Percentiles rank a stretch among this genome's conserved stretches.
These are phyloP conservation scores for Actinomortierella ambigua DNA, from an alignment of 371 early-diverging fungal species.

Conservation along the genomic window DNA sequence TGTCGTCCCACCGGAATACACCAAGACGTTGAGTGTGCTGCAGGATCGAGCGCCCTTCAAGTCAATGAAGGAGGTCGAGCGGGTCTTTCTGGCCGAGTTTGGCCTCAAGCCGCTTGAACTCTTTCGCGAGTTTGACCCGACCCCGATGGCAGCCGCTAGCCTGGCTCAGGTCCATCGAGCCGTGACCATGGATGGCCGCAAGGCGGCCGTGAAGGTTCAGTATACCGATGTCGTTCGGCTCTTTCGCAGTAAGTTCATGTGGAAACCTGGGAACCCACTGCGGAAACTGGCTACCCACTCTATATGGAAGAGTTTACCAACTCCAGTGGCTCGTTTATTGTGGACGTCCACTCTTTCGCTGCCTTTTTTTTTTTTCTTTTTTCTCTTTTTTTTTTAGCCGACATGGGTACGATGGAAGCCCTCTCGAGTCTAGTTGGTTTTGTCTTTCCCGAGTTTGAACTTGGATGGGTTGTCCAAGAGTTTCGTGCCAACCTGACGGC, in stretches of 20 bases:
- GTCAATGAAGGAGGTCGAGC: slow-evolving; percentile 46
- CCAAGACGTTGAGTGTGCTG: slow-evolving; percentile 51
- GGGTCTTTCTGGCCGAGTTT: slow-evolving; percentile 49
- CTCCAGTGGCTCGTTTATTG: too few relatives aligned
- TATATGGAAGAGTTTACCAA: not conserved
- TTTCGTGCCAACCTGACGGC: slow-evolving; percentile 80
- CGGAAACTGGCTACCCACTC: too few relatives aligned
- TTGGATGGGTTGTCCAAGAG: slow-evolving; percentile 91
- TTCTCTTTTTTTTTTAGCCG: slow-evolving; percentile 34
- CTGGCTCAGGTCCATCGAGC: slow-evolving; percentile 56
- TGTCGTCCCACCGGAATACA: slow-evolving; percentile 53
- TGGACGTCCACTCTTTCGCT: slow-evolving; percentile 18
- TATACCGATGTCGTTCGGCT: slow-evolving; percentile 49
- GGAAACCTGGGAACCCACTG: too few relatives aligned
- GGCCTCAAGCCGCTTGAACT: slow-evolving; percentile 37
- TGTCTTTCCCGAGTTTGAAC: slow-evolving; percentile 87
- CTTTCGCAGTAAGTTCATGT: slow-evolving; percentile 31
- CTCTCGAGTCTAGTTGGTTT: slow-evolving; percentile 68
- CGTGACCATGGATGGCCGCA: slow-evolving; percentile 44
- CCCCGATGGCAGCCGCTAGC: slow-evolving; percentile 53
- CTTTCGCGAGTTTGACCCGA: slow-evolving; percentile 48
- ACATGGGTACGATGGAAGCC: slow-evolving; percentile 63
- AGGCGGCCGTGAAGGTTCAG: slow-evolving; percentile 57
- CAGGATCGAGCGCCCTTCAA: slow-evolving; percentile 57
- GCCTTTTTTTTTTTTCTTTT: slow-evolving; percentile 5